These are phyloP conservation scores for Pythium brachiatum DNA, from an alignment of 352 stramenopile genomes.

Conservation along the genomic window DNA sequence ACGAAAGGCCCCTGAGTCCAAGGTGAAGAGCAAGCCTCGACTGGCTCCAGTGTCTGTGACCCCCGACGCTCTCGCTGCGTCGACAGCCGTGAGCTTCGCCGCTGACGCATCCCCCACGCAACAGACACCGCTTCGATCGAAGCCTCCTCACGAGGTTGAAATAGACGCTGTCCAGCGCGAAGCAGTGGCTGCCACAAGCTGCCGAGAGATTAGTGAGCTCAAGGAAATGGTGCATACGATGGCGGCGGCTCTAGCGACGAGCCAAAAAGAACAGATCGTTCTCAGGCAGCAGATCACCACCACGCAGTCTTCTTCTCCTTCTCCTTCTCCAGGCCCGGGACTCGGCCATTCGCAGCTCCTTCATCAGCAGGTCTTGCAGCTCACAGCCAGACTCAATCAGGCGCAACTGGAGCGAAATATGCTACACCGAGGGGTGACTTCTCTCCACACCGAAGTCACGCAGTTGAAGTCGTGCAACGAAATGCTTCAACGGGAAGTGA, in stretches of 20 bases:
- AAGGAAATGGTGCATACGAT: neutral
- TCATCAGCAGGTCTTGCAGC: neutral
- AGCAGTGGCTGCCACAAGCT: neutral
- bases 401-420: neutral
- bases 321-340: too few species aligned
- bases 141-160: neutral
- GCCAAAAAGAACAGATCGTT: neutral
- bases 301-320: neutral
- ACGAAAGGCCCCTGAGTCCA: neutral
- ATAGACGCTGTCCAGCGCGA: neutral
- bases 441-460: neutral
- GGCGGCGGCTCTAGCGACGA: neutral
- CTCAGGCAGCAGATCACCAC: neutral
- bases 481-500: neutral
- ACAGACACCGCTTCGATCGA: too few species aligned
- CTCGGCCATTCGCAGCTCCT: neutral
- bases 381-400: neutral
- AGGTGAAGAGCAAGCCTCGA: neutral
- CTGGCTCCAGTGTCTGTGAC: neutral
- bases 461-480: neutral
- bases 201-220: neutral
- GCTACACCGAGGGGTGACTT: neutral
- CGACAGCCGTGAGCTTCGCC: too few species aligned
- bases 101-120: neutral
- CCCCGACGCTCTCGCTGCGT: neutral